These are phyloP conservation scores for Paecilomyces fulvus DNA, from an alignment of 2,329 filamentous ascomycete genomes.

Conservation along the genomic window DNA sequence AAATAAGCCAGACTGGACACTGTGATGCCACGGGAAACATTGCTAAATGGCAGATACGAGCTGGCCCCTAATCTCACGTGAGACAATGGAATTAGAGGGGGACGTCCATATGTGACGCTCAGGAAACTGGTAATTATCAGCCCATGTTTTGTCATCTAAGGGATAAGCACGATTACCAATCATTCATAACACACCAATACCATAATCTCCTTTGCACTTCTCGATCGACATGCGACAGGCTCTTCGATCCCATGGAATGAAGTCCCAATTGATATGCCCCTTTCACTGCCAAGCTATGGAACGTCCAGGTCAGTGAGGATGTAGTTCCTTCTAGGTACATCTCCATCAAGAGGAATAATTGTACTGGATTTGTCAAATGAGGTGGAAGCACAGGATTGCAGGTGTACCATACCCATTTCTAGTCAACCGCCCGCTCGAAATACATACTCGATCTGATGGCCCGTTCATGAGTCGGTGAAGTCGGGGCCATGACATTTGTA, in stretches of 20 bases:
- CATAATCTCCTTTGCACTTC: not conserved
- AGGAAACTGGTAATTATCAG: not conserved
- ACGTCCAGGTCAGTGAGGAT: not conserved
- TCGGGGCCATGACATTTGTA: conserved; percentile 6
- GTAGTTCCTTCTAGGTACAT: not conserved
- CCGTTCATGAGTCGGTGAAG: conserved; percentile 3
- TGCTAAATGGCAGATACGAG: not conserved
- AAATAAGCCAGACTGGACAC: not conserved
- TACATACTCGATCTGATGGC: conserved; percentile 2
- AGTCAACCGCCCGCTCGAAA: conserved; percentile 5
- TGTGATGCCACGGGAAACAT: not conserved
- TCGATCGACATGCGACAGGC: not conserved
- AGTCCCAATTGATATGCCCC: not conserved
- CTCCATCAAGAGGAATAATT: not conserved
- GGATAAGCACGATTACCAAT: not conserved
- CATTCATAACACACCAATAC: not conserved
- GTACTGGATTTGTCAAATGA: not conserved
- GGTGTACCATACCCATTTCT: conserved; percentile 5
- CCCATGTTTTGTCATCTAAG: not conserved
- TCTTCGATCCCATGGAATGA: not conserved
- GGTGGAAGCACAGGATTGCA: not conserved
- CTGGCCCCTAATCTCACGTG: not conserved
- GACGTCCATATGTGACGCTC: not conserved
- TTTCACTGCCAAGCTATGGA: not conserved
- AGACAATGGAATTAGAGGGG: not conserved